Base-by-base conservation (phyloP, 169 alveolate genomes). In the Babesia caballi region DNA sequence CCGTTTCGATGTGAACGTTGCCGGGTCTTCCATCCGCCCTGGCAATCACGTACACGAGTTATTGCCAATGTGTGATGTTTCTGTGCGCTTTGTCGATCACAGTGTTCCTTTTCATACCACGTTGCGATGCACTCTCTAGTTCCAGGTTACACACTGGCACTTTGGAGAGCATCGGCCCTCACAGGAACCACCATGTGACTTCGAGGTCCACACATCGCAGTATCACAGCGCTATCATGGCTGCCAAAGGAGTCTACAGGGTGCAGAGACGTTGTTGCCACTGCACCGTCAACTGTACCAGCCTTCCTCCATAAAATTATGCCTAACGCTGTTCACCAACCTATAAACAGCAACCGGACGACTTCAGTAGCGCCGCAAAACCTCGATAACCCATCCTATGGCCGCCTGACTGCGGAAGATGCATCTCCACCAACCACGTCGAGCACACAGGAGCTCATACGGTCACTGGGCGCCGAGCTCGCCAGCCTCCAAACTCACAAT, bases 131-230 rank as follows among this genome's bases (percentile, higher is more conserved):
- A 8, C 23, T 56, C 28, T 33, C 66, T 12, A 4, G 30, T 5
- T 32, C 66, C 8, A 32, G 66, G 25, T 32, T 56, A 56, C 66
- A 56, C 66, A 56, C 32, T 14, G 49, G 66, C 38, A 12, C 6
- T 56, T 32, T 30, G 33, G 49, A 9, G 17, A 38, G 25, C 40
- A 15, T 12, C 25, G 35, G 7, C 3, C 14, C 35, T 27, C 17
- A 12, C 8, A 3, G 7, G 7, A 30, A n/a, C 40, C 41, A 4
- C 23, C 4, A n/a, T 7, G 9, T 9, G 14, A 21, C 40, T 27
- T 38, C 14, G 2, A 51, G 23, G 15, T 4, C 0, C 35, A n/a
- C 33, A 30, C 30, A 51, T 15, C 42, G 33, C 30, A 51, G 17
- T 51, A 8, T 15, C 5, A 23, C 8, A 25, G 14, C 40, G 60